Evolutionary conservation across 805 yeast species (phyloP).

Genomic region (Metschnikowia noctiluminum): DNA sequence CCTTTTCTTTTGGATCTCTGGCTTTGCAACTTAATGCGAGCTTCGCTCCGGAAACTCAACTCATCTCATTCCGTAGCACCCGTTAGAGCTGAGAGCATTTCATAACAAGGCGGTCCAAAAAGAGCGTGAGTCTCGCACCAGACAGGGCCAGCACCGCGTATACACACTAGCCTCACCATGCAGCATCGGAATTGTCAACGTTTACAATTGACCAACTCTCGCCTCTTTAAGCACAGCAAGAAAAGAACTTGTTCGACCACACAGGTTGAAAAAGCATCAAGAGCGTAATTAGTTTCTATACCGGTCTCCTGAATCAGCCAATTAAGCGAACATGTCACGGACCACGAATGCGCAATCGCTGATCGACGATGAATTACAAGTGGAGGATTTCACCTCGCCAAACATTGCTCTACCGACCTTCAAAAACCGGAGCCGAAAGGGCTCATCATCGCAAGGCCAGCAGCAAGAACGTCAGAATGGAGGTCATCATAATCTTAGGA

Average conservation of each 20-base stretch:
- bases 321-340: constrained; percentile 1
- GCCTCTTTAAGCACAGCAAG: constrained; percentile 1
- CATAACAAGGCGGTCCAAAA: background rate
- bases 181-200: constrained; percentile 4
- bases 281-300: too few relatives aligned
- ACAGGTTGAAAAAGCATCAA: background rate
- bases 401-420: constrained; percentile 9
- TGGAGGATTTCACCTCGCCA: constrained; percentile 7
- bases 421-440: background rate
- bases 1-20: too few relatives aligned
- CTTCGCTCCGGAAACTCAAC: too few relatives aligned
- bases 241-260: background rate
- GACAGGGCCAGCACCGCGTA: background rate
- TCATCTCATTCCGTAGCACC: too few relatives aligned
- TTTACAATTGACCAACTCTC: constrained; percentile 7
- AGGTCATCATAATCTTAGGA: constrained; percentile 11
- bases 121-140: background rate
- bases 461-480: background rate
- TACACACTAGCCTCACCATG: constrained; percentile 2
- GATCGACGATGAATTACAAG: constrained; percentile 5
- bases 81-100: too few relatives aligned
- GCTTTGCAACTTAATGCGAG: too few relatives aligned
- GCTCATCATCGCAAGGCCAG: constrained; percentile 2
- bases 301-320: too few relatives aligned
- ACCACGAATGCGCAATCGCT: background rate